Base-by-base conservation (phyloP, 495 filamentous ascomycete species). In the Cryomyces antarcticus region DNA sequence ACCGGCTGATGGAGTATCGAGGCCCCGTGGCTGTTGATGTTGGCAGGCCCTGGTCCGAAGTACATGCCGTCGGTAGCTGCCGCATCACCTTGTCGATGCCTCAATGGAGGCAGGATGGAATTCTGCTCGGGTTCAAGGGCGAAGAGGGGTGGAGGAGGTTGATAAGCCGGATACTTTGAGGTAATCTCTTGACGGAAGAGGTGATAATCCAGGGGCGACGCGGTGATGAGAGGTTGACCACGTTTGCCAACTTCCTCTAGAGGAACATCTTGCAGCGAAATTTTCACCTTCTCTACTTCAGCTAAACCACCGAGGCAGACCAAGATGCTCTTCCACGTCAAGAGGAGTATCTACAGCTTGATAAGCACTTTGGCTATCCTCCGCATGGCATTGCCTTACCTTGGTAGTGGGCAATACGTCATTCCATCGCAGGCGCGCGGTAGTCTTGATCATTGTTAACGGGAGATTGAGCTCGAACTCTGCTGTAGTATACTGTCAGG, bases 131-230 rank as follows among this genome's bases (percentile, higher is more conserved):
- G 67, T 52, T 96, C 86, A 1, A 97, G 66, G 1, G 88, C 83
- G 45, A 97, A 75, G 9, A 81, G 59, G 1, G 82, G 76, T 28
- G 73, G 77, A 24, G 89, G 92, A 4, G 89, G 88, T 46, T 86
- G 77, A 58, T 96, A 97, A 4, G 92, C 80, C 5, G 89, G 89
- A 54, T 97, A 97, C 63, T 97, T 97, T 0, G 89, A 96, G n/a
- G 77, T 93, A 49, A 97, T 85, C 58, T 97, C 89, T 57, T 96
- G 88, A 28, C 92, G 77, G 55, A 97, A 97, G 9, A 83, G 67
- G 55, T 96, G 88, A 53, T 97, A 97, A 53, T 97, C 92, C 7
- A 97, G 66, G 9, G 92, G 89, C 7, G 87, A 93, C 5, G 89
- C 86, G 1, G 78, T 92, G 44, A 97, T 84, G 33, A 84, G 60